Percentiles rank a stretch among this genome's conserved stretches.
Evolutionary conservation across 305 asterid species (phyloP).

Genomic region (Withania somnifera): DNA sequence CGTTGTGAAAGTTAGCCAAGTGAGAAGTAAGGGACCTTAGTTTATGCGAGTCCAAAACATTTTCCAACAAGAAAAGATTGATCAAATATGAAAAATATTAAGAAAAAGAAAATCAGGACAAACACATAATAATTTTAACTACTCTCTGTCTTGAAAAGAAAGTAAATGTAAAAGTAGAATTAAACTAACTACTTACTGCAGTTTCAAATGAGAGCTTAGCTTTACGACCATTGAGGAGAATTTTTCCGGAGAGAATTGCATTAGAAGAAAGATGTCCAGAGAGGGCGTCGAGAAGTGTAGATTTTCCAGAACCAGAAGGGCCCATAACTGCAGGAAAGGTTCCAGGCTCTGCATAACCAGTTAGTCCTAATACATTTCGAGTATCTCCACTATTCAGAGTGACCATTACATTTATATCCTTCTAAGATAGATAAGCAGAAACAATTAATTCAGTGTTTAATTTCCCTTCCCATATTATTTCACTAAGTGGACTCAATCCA

Average conservation of each 20-base stretch:
- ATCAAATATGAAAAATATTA: too few relatives aligned
- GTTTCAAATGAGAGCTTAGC: slow-evolving; percentile 74
- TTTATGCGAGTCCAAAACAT: too few relatives aligned
- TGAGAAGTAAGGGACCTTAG: too few relatives aligned
- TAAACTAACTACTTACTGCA: slow-evolving; percentile 37
- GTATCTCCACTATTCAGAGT: slow-evolving; percentile 59
- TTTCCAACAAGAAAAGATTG: too few relatives aligned
- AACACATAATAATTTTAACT: too few relatives aligned
- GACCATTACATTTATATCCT: slow-evolving; percentile 66
- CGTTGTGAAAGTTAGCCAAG: too few relatives aligned
- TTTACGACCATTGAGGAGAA: slow-evolving; percentile 73
- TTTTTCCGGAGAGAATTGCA: slow-evolving; percentile 61
- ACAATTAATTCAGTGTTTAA: slow-evolving; percentile 58
- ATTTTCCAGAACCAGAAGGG: slow-evolving; percentile 87
- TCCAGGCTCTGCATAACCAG: slow-evolving; percentile 85
- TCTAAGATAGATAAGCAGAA: slow-evolving; percentile 71
- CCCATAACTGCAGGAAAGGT: slow-evolving; percentile 82
- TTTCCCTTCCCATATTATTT: slow-evolving; percentile 77
- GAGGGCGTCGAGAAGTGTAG: slow-evolving; percentile 78
- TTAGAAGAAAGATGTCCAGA: slow-evolving; percentile 76
- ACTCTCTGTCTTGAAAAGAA: too few relatives aligned
- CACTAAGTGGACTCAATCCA: slow-evolving; percentile 80
- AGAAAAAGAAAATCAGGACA: too few relatives aligned
- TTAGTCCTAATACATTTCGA: slow-evolving; percentile 49
- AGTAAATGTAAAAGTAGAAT: too few relatives aligned